phyloP scores from a whole-genome alignment of 768 basidiomycete genomes.

The Mycena capillaripes region DNA sequence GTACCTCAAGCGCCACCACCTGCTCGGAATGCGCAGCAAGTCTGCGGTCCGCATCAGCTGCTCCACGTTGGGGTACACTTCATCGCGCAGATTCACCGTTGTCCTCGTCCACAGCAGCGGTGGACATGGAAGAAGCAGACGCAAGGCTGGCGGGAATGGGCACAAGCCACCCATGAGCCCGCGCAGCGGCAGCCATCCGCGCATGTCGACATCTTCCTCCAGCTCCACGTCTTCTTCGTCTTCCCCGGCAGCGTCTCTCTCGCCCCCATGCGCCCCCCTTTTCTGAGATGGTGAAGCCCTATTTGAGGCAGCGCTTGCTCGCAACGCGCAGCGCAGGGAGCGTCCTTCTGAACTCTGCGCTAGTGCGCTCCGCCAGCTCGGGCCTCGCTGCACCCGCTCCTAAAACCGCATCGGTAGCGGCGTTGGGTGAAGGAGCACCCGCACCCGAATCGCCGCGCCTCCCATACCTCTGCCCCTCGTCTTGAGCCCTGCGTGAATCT shows the following conservation, averaged over 20 bases:
- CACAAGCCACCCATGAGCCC: conserved; percentile 30
- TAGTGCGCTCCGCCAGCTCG: conserved; percentile 85
- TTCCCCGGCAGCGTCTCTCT: neutral
- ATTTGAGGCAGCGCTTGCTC: no score
- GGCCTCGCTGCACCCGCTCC: no score
- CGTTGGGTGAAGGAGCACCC: no score
- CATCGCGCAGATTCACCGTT: conserved; percentile 41
- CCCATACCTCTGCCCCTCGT: no score
- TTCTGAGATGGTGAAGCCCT: no score
- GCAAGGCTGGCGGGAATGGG: neutral
- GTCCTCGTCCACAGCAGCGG: conserved; percentile 33
- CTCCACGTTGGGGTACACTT: conserved; percentile 92
- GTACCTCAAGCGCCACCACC: conserved; percentile 72
- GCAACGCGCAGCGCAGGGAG: conserved; percentile 90
- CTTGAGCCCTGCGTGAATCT: no score
- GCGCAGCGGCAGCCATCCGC: conserved; percentile 90
- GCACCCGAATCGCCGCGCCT: no score
- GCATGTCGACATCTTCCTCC: conserved; percentile 93
- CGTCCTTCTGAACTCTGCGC: conserved; percentile 87
- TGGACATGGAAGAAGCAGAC: neutral
- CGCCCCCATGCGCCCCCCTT: no score
- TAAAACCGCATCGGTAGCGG: no score
- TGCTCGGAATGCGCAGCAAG: conserved; percentile 78
- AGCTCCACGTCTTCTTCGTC: conserved; percentile 62
- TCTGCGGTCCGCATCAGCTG: conserved; percentile 95